Percentiles rank a stretch among this genome's conserved stretches.
phyloP scores from a whole-genome alignment of 1,284 basidiomycete genomes.

The Puccinia coronata region DNA sequence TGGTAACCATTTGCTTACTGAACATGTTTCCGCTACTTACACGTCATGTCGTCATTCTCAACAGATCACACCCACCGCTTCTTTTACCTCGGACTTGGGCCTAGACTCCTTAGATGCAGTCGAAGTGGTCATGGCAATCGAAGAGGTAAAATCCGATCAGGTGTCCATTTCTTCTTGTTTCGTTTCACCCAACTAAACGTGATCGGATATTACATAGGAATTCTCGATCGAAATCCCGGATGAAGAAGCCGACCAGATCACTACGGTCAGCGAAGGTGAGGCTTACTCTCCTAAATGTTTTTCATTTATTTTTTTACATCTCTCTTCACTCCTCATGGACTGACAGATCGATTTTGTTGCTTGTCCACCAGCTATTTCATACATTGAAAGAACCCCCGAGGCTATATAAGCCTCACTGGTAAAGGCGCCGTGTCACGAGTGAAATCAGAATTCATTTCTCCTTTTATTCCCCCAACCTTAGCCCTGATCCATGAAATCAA shows the following conservation, averaged over 20 bases:
- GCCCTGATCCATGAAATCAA: neutral
- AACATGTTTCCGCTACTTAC: neutral
- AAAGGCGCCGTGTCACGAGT: neutral
- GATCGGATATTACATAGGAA: slow-evolving; percentile 64
- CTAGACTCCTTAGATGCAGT: slow-evolving; percentile 97
- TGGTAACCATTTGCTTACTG: neutral
- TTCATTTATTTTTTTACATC: neutral
- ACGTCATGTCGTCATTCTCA: neutral
- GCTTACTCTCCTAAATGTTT: slow-evolving; percentile 34
- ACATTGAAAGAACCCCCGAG: slow-evolving; percentile 50
- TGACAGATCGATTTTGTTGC: neutral
- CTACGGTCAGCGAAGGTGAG: slow-evolving; percentile 86
- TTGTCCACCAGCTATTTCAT: slow-evolving; percentile 42
- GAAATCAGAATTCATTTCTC: neutral
- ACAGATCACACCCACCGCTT: slow-evolving; percentile 73
- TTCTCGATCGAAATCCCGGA: slow-evolving; percentile 93
- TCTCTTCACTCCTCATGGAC: neutral
- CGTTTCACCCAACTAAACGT: slow-evolving; percentile 60
- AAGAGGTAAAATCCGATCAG: slow-evolving; percentile 60
- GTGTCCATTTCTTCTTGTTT: slow-evolving; percentile 60
- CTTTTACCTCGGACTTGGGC: slow-evolving; percentile 84
- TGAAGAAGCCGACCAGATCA: slow-evolving; percentile 95
- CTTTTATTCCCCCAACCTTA: neutral
- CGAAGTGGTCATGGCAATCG: slow-evolving; percentile 98
- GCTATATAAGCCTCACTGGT: slow-evolving; percentile 15